Percentiles rank a stretch among this genome's conserved stretches.
These are phyloP conservation scores for Nicotiana benthamiana DNA, from an alignment of 257 asterid species.

Conservation along the genomic window DNA sequence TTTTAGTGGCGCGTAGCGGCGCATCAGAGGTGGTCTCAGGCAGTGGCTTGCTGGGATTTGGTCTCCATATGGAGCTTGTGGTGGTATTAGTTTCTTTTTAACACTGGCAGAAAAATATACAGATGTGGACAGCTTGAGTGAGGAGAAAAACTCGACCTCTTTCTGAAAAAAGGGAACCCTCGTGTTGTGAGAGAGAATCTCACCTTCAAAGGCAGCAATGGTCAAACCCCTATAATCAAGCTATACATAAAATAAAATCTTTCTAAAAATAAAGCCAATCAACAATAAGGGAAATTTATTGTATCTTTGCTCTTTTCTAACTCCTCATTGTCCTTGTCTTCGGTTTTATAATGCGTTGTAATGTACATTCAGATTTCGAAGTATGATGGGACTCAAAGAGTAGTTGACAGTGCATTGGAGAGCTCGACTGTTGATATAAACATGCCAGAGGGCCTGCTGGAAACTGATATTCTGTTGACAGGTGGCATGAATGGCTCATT, in stretches of 20 bases:
- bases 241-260: too few species aligned
- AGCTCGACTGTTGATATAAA: constrained; percentile 42
- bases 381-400: constrained; percentile 41
- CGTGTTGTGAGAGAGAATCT: too few species aligned
- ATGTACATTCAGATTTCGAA: constrained; percentile 52
- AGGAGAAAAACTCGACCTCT: too few species aligned
- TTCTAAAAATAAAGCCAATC: too few species aligned
- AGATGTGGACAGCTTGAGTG: too few species aligned
- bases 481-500: constrained; percentile 45
- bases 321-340: not conserved
- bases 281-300: not conserved
- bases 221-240: too few species aligned
- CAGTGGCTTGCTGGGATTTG: not conserved
- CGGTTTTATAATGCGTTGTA: not conserved
- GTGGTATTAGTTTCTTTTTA: not conserved
- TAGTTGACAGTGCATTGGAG: constrained; percentile 50
- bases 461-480: constrained; percentile 50
- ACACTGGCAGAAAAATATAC: too few species aligned
- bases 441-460: constrained; percentile 39
- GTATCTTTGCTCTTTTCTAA: not conserved
- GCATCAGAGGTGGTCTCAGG: not conserved
- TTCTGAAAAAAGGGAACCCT: too few species aligned
- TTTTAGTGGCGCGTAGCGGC: not conserved
- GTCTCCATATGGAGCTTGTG: not conserved
- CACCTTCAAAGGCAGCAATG: too few species aligned